Evolutionary conservation across 805 yeast genomes (phyloP).

Genomic region (Brettanomyces sp.): DNA sequence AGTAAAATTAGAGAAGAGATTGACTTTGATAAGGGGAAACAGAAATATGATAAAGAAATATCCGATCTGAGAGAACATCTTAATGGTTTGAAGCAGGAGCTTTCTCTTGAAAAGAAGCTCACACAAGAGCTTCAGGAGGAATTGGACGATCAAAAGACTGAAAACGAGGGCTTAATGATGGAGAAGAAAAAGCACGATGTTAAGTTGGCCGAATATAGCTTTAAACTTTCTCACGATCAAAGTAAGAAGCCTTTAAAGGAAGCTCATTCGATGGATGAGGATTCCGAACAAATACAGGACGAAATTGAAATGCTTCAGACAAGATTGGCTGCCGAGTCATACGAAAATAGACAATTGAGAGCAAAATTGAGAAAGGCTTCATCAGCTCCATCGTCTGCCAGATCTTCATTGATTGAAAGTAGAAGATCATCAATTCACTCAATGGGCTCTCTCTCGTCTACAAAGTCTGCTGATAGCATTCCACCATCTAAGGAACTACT

Average conservation of each 20-base stretch:
- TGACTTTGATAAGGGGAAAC: conserved; percentile 36
- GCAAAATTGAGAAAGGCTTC: conserved; percentile 29
- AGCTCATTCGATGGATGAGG: conserved; percentile 4
- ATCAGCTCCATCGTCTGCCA: conserved; percentile 3
- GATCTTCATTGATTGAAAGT: not conserved
- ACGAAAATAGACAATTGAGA: conserved; percentile 42
- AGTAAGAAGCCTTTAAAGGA: not conserved
- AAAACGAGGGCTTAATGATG: conserved; percentile 25
- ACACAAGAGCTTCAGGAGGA: conserved; percentile 16
- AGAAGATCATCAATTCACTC: not conserved
- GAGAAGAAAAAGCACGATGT: conserved; percentile 23
- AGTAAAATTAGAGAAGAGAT: conserved; percentile 34
- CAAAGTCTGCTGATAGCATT: not conserved
- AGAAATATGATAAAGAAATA: conserved; percentile 31
- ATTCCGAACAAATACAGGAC: conserved; percentile 29
- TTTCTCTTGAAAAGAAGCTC: conserved; percentile 19
- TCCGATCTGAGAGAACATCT: conserved; percentile 25
- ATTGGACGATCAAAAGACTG: conserved; percentile 20
- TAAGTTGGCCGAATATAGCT: conserved; percentile 23
- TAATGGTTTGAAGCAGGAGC: conserved; percentile 20
- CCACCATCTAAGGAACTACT: conserved; percentile 10
- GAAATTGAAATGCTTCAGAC: conserved; percentile 54
- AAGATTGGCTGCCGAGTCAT: conserved; percentile 55
- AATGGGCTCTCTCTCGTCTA: not conserved
- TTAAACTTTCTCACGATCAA: conserved; percentile 20